A percentile compares a stretch with the other conserved stretches of the same genome.
These are phyloP conservation scores for Stereum hirsutum DNA, from an alignment of 1,284 basidiomycete species.

Conservation along the genomic window DNA sequence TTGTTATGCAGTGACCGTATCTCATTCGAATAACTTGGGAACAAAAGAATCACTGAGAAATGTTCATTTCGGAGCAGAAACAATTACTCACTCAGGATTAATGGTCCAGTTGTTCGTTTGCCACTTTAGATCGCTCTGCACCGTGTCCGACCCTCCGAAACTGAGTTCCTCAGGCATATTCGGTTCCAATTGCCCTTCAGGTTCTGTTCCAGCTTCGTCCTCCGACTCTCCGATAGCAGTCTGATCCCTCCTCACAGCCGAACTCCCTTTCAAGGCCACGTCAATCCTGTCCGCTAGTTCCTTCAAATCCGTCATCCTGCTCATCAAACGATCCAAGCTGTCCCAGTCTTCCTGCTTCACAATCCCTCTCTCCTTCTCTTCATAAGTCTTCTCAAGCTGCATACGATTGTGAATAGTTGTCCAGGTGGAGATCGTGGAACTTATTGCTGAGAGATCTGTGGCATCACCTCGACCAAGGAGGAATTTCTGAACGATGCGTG, in stretches of 20 bases:
- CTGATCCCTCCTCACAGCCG: slow-evolving; percentile 14
- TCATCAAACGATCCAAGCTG: slow-evolving; percentile 45
- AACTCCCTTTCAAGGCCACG: slow-evolving; percentile 35
- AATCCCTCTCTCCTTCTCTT: slow-evolving; percentile 27
- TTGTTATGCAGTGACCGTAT: slow-evolving; percentile 44
- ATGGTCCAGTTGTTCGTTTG: slow-evolving; percentile 46
- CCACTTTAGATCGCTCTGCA: slow-evolving; percentile 7
- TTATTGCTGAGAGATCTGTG: slow-evolving; percentile 57
- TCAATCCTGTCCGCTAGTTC: slow-evolving; percentile 54
- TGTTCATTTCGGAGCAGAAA: slow-evolving; percentile 4
- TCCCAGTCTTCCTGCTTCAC: slow-evolving; percentile 38
- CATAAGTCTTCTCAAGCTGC: slow-evolving; percentile 45
- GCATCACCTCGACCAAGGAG: slow-evolving; percentile 61
- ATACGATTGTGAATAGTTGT: slow-evolving; percentile 37
- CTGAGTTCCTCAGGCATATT: not conserved
- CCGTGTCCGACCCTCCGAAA: not conserved
- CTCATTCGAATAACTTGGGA: slow-evolving; percentile 56
- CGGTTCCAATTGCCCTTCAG: slow-evolving; percentile 6
- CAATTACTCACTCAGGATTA: slow-evolving; percentile 52
- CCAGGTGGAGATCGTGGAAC: slow-evolving; percentile 55
- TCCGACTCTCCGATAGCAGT: slow-evolving; percentile 4
- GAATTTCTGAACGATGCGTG: slow-evolving; percentile 76
- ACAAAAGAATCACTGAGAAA: slow-evolving; percentile 5
- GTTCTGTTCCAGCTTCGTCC: slow-evolving; percentile 4
- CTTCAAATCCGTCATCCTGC: slow-evolving; percentile 44